Base-by-base conservation (phyloP, 176 grass and related monocot genomes). In the Aegilops sharonensis region DNA sequence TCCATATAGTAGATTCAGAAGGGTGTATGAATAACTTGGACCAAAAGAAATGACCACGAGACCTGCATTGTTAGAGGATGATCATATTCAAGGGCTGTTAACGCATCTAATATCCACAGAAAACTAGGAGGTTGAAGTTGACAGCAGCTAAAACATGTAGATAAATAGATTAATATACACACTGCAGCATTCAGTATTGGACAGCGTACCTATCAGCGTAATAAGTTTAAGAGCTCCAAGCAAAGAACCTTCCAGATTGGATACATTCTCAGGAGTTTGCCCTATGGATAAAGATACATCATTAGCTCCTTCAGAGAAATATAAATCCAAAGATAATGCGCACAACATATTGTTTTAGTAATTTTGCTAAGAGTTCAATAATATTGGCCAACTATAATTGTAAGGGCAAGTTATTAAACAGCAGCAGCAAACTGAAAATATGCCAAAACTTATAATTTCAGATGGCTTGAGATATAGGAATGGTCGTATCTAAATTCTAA, bases 1-100 rank as follows among this genome's bases (percentile, higher is more conserved):
- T 68, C 95, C 93, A 77, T 94, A 98, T 14, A 95, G 88, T 85
- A 99, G 45, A 73, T 91, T 99, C 65, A 99, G 78, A 64, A 99
- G 84, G 23, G 92, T 88, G 85, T 99, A 99, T 90, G 97, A 99
- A 89, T 96, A 99, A 76, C 94, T 99, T 84, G 97, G 97, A 86
- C 97, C 97, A 93, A 99, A 99, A 77, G 92, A 89, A 64, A 99
- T 85, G 64, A 96, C 94, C 79, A 98, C 79, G 50, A 96, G 75
- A 74, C 97, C 97, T 99, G 87, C 36, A 85, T 73, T 86, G 78
- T 67, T 86, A 85, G 9, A 80, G 47, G 82, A 84, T 75, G 47
- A 78, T 48, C 5, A 69, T 75, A 43, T 66, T 62, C 60, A 69
- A 78, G 72, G 23, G 27, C 13, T 77, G 40, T 57, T 65, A 15